These are phyloP conservation scores for Trichoderma sp. DNA, from an alignment of 2,329 filamentous ascomycete species.

Conservation along the genomic window DNA sequence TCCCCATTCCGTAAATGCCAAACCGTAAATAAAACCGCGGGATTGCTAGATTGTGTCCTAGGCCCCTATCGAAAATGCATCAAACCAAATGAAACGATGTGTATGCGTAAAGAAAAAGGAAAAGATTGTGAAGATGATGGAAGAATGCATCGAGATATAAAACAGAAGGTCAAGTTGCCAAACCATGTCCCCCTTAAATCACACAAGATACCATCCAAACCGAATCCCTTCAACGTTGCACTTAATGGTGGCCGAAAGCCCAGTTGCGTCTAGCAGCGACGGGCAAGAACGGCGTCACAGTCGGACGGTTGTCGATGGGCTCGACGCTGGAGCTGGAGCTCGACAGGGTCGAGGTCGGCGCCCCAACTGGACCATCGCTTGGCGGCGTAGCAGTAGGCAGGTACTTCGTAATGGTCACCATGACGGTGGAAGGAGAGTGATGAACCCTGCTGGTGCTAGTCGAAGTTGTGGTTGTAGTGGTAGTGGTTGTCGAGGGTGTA, in stretches of 20 bases:
- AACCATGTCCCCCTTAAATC: not conserved
- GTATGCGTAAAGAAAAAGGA: not conserved
- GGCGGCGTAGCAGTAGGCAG: not conserved
- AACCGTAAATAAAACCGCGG: not conserved
- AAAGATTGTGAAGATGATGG: not conserved
- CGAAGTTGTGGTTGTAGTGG: not conserved
- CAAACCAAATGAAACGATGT: conserved; percentile 2
- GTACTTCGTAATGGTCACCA: not conserved
- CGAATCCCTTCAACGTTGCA: not conserved
- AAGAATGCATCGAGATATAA: not conserved
- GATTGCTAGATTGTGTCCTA: not conserved
- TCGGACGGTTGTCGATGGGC: not conserved
- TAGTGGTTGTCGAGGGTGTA: not conserved
- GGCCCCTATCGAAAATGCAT: conserved; percentile 13
- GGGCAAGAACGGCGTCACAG: conserved; percentile 13
- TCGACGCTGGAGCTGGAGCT: not conserved
- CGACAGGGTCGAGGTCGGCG: not conserved
- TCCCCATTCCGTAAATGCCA: conserved; percentile 1
- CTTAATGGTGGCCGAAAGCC: conserved; percentile 16
- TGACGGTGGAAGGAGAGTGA: not conserved
- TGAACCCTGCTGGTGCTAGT: not conserved
- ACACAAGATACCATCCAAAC: not conserved
- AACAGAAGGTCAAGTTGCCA: not conserved
- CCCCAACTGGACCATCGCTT: not conserved
- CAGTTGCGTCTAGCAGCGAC: conserved; percentile 5